Percentiles rank a stretch among this genome's conserved stretches.
Conservation (phyloP, 768 basidiomycete genomes). For the Coprinellus aureogranulatus region DNA sequence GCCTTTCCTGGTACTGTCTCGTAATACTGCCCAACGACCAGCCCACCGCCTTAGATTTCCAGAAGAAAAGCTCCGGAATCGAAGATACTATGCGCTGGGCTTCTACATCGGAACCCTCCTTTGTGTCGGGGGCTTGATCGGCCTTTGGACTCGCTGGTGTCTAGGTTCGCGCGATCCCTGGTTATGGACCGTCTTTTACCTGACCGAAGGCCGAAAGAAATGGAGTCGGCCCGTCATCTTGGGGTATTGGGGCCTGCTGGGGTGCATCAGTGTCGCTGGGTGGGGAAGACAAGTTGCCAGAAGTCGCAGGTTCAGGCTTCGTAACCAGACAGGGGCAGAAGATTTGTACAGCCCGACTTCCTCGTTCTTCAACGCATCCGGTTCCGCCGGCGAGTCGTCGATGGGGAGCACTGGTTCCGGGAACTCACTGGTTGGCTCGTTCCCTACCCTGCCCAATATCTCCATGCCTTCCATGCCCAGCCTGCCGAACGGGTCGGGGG, state of each 20-base stretch:
- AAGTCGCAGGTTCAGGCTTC: conserved; percentile 62
- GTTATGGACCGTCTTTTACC: conserved; percentile 78
- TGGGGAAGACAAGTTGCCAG: conserved; percentile 91
- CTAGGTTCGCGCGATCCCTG: conserved; percentile 81
- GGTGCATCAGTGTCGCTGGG: conserved; percentile 83
- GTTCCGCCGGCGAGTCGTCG: neutral
- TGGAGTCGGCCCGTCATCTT: conserved; percentile 81
- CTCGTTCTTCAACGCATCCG: neutral
- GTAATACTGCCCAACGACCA: conserved; percentile 87
- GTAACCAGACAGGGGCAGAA: conserved; percentile 26
- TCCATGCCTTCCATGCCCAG: conserved; percentile 39
- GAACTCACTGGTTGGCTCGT: conserved; percentile 37
- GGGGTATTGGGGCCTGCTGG: conserved; percentile 81
- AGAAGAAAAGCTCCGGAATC: conserved; percentile 77
- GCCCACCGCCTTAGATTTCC: conserved; percentile 79
- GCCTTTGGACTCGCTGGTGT: conserved; percentile 90
- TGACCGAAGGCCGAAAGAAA: conserved; percentile 68
- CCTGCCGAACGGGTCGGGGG: conserved; percentile 41
- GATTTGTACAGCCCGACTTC: neutral
- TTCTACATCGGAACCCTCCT: conserved; percentile 78
- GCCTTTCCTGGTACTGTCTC: conserved; percentile 86
- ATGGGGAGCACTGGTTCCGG: conserved; percentile 3
- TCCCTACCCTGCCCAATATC: conserved; percentile 50
- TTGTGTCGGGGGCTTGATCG: conserved; percentile 80
- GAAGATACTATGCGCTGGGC: conserved; percentile 77